Evolutionary conservation across 441 rosid genomes (phyloP).

Genomic region (Gossypium davidsonii): DNA sequence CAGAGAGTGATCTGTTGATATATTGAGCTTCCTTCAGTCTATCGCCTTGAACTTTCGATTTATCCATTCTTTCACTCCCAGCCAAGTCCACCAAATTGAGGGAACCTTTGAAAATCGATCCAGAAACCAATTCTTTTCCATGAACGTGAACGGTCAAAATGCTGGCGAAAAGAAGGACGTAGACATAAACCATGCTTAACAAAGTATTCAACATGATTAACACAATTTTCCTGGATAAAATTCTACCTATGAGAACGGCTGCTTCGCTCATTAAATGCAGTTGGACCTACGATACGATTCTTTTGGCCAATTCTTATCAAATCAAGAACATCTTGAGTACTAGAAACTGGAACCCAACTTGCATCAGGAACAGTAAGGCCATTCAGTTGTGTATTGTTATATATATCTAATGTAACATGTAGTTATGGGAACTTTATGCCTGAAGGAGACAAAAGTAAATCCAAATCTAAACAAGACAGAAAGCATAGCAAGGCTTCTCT

Average conservation of each 20-base stretch:
- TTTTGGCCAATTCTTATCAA: slow-evolving; percentile 78
- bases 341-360: slow-evolving; percentile 69
- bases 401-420: slow-evolving; percentile 65
- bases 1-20: slow-evolving; percentile 87
- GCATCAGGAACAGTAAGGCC: slow-evolving; percentile 97
- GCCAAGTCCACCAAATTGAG: slow-evolving; percentile 94
- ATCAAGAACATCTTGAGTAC: slow-evolving; percentile 81
- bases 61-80: slow-evolving; percentile 94
- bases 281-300: slow-evolving; percentile 88
- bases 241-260: slow-evolving; percentile 85
- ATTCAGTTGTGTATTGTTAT: slow-evolving; percentile 75
- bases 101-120: slow-evolving; percentile 72
- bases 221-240: neutral
- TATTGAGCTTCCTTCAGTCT: slow-evolving; percentile 95
- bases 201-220: slow-evolving; percentile 4
- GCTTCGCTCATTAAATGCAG: slow-evolving; percentile 86
- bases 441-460: neutral
- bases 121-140: slow-evolving; percentile 71
- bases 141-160: slow-evolving; percentile 82
- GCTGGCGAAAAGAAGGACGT: slow-evolving; percentile 33
- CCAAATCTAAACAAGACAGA: neutral
- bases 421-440: slow-evolving; percentile 36
- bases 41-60: slow-evolving; percentile 88
- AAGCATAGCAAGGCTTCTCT: neutral
- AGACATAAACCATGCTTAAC: neutral